phyloP scores from a whole-genome alignment of 2,329 filamentous ascomycete genomes.

The Talaromyces islandicus region DNA sequence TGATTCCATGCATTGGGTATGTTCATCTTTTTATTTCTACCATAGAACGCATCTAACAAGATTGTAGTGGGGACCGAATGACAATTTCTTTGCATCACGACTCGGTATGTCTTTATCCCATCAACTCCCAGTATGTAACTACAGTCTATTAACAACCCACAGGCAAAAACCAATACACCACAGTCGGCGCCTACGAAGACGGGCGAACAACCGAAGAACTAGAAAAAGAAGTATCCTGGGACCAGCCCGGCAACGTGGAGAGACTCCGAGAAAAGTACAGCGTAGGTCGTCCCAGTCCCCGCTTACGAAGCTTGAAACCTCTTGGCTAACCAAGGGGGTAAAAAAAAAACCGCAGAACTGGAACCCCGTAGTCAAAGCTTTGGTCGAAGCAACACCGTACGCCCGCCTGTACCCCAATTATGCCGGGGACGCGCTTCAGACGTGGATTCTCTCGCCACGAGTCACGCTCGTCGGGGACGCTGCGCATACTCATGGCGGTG shows the following conservation, averaged over 20 bases:
- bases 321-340: slow-evolving; percentile 9
- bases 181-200: slow-evolving; percentile 38
- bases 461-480: slow-evolving; percentile 24
- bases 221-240: slow-evolving; percentile 31
- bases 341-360: slow-evolving; percentile 36
- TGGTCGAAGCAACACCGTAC: slow-evolving; percentile 38
- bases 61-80: slow-evolving; percentile 34
- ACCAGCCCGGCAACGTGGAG: slow-evolving; percentile 31
- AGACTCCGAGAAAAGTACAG: slow-evolving; percentile 28
- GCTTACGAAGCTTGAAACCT: neutral
- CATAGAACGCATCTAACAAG: neutral
- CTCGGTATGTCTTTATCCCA: slow-evolving; percentile 24
- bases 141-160: neutral
- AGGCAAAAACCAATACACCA: slow-evolving; percentile 35
- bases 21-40: neutral
- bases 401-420: slow-evolving; percentile 40
- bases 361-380: slow-evolving; percentile 36
- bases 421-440: slow-evolving; percentile 34
- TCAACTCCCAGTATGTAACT: neutral
- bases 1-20: slow-evolving; percentile 39
- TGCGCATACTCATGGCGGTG: slow-evolving; percentile 25
- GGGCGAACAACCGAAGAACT: slow-evolving; percentile 26
- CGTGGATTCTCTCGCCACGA: slow-evolving; percentile 35
- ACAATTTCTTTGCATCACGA: slow-evolving; percentile 40
- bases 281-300: slow-evolving; percentile 11